Evolutionary conservation across 345 rosid genomes (phyloP), one percentile per base, ranked within the genome.

Genomic region (Salix brachista): DNA sequence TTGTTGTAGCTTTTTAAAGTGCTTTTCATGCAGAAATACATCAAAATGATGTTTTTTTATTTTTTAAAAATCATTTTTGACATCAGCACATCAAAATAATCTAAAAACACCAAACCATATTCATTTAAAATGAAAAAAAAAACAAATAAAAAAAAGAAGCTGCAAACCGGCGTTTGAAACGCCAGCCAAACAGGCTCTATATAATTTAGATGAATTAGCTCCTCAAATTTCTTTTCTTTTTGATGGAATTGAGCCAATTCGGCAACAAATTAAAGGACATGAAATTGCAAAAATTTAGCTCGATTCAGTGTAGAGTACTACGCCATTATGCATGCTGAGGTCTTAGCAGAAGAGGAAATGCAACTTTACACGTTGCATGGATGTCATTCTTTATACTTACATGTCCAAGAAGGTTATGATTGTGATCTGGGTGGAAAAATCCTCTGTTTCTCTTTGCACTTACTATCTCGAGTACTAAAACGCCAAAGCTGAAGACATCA

Each of bases 401-500:
- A 65, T 75, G 78, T 16, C 78, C 78, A 34, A 75, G 71, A 66
- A 75, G 78, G 28, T 75, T 75, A 67, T 46, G 71, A 48, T 3
- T n/a, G 62, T 75, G 78, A 32, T 48, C 48, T 4, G 72, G 71
- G 50, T 66, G 78, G 42, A 17, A 48, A 28, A 75, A 75, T 36
- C 78, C 78, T 67, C 72, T 50, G 56, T 66, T 75, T 75, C 52
- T 75, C 78, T 67, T 67, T 48, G 72, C 78, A 18, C 71, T 46
- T 12, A 75, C 48, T 48, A 75, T 75, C 71, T 75, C 78, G 2
- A 75, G 78, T 8, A 75, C 65, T 66, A 75, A 34, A 34, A 75
- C 71, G 23, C 78, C 78, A 23, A 46, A 75, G 61, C 78, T 75
- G 16, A 66, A 75, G 46, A 75, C 78, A 34, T 75, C 78, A 6